Conservation (phyloP, 768 basidiomycete genomes). For the Pseudohyphozyma bogoriensis region DNA sequence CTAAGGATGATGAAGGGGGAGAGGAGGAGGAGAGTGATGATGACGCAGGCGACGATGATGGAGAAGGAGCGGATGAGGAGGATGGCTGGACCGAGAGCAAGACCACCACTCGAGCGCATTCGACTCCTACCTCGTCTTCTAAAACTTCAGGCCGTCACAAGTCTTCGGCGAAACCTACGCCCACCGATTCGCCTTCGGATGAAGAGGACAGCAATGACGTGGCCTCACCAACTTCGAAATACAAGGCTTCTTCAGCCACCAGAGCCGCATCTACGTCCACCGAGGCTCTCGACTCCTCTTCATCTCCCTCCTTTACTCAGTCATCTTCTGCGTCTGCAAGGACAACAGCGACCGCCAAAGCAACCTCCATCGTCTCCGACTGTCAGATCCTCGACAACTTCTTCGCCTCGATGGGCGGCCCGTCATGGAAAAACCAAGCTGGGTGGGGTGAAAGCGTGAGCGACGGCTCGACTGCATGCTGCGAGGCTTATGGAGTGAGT, state of each 20-base stretch:
- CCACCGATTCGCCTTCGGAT: background rate
- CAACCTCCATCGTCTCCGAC: conserved; percentile 2
- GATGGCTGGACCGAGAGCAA: background rate
- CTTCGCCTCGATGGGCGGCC: conserved; percentile 24
- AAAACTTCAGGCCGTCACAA: background rate
- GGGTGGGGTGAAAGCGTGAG: conserved; percentile 12
- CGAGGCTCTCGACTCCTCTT: background rate
- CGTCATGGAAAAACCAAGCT: conserved; percentile 3
- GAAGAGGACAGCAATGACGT: background rate
- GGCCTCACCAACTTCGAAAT: too few relatives aligned
- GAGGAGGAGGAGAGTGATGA: background rate
- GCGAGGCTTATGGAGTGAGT: conserved; percentile 19
- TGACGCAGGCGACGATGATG: background rate
- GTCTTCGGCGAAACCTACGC: background rate
- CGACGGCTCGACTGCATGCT: conserved; percentile 1
- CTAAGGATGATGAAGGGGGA: too few relatives aligned
- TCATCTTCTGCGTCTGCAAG: too few relatives aligned
- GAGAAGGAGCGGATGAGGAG: background rate
- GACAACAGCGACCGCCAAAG: background rate
- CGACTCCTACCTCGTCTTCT: too few relatives aligned
- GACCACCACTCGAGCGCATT: background rate
- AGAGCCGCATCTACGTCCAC: background rate
- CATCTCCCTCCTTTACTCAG: too few relatives aligned
- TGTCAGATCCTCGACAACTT: conserved; percentile 17
- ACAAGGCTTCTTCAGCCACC: background rate